phyloP scores from a whole-genome alignment of 768 basidiomycete species.

The Lactarius sanguifluus region DNA sequence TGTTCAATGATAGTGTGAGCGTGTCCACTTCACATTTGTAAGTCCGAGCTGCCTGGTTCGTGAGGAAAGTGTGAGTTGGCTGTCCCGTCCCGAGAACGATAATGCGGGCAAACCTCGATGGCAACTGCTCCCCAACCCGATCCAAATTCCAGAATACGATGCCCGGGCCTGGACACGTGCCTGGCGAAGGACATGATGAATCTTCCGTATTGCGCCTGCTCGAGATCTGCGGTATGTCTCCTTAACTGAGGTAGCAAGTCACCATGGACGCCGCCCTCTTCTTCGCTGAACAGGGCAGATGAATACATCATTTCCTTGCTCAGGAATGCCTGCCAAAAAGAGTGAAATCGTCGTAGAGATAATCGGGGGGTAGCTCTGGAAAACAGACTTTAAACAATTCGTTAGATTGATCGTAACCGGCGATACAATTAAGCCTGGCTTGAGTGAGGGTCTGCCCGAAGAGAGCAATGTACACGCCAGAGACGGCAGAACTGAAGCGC shows the following conservation, averaged over 20 bases:
- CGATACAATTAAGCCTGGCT: conserved; percentile 73
- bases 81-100: conserved; percentile 15
- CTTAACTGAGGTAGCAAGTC: conserved; percentile 44
- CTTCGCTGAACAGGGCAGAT: conserved; percentile 78
- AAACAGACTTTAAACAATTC: conserved; percentile 69
- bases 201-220: conserved; percentile 82
- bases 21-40: conserved; percentile 86
- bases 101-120: conserved; percentile 61
- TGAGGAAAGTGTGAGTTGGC: conserved; percentile 1
- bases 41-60: conserved; percentile 55
- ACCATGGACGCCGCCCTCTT: conserved; percentile 77
- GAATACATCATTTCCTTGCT: conserved; percentile 95
- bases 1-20: conserved; percentile 86
- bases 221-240: conserved; percentile 55
- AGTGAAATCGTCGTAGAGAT: neutral
- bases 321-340: conserved; percentile 59
- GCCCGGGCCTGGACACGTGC: conserved; percentile 76
- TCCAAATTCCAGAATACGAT: conserved; percentile 87
- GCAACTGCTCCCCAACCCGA: conserved; percentile 93
- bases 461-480: conserved; percentile 58
- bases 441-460: conserved; percentile 71
- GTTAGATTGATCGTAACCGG: conserved; percentile 92
- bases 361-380: conserved; percentile 10
- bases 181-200: conserved; percentile 74
- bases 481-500: conserved; percentile 32